Conservation (phyloP, 805 yeast genomes). For the Myxozyma melibiosi region DNA sequence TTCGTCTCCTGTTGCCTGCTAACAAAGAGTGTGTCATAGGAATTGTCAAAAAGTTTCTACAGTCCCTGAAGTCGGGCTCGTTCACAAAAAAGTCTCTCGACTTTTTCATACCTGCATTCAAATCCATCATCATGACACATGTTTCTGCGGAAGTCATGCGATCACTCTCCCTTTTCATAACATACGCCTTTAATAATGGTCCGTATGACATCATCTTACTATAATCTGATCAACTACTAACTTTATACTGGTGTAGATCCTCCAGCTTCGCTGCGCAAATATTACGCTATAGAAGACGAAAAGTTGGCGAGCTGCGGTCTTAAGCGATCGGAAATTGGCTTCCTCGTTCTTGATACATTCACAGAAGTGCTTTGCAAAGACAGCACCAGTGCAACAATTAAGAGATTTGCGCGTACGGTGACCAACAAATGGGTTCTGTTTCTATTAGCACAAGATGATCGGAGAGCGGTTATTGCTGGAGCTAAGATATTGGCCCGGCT, state of each 20-base stretch:
- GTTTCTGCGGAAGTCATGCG: constrained; percentile 58
- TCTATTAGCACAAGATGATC: constrained; percentile 49
- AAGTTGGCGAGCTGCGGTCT: constrained; percentile 5
- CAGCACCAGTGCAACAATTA: constrained; percentile 39
- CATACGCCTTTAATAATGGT: constrained; percentile 48
- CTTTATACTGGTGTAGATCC: constrained; percentile 7
- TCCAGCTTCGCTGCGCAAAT: neutral
- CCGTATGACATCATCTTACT: neutral
- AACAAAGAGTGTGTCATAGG: constrained; percentile 20
- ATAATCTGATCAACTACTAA: neutral
- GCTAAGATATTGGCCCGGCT: constrained; percentile 55
- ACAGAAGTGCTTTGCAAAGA: constrained; percentile 49
- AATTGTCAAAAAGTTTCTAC: constrained; percentile 50
- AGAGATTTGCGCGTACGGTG: constrained; percentile 55
- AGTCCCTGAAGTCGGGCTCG: constrained; percentile 50
- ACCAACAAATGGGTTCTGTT: constrained; percentile 68
- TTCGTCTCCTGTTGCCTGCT: too few relatives aligned
- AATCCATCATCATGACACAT: constrained; percentile 49
- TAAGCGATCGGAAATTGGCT: constrained; percentile 38
- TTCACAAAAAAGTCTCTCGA: constrained; percentile 47
- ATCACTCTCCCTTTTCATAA: constrained; percentile 54
- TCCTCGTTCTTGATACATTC: constrained; percentile 42
- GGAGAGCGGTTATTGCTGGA: constrained; percentile 43
- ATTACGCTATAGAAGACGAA: constrained; percentile 28
- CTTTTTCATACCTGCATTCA: constrained; percentile 46